Base-by-base conservation (phyloP, 129 eudicot species). In the Tagetes erecta region DNA sequence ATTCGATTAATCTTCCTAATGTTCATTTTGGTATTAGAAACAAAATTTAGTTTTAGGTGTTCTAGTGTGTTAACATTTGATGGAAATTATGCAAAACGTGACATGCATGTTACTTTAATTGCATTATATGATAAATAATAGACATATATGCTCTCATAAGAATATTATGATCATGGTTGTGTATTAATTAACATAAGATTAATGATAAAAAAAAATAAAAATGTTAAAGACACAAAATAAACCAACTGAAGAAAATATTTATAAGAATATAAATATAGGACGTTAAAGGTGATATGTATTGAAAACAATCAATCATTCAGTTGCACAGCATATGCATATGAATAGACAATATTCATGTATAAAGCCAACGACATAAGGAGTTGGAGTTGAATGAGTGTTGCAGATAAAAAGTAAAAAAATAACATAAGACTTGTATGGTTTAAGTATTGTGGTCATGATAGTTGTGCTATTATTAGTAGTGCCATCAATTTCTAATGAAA, bases 391-490 rank as follows among this genome's bases (percentile, higher is more conserved):
- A 77, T 78, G 76, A 70, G 75, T 70, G 76, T 39, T 6, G 30
- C 37, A 63, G 34, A 71, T 49, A 78, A 70, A 78, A 62, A 51
- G 77, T 57, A 60, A 70, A 62, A 62, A 49, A 71, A 40, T 62
- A 33, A 71, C 67, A 64, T 47, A 62, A 70, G 66, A 78, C 82
- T 30, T 78, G 82, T 78, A 71, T 71, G 72, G 65, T 78, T 78
- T 42, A 78, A 70, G 82, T 78, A 78, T 78, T 62, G 72, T 63
- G 12, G 66, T 70, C 72, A 70, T 70, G 57, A 67, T 55, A 70
- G 76, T 60, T 70, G 64, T 78, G 71, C 37, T 55, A 55, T 55
- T 66, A 76, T 37, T 55, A 55, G 42, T 66, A 76, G 67, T 56
- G 60, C 62, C 80, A 76, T 58, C 68, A 76, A 67, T 76, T 55